Evolutionary conservation across 2,329 filamentous ascomycete genomes (phyloP).

Genomic region (Diaporthe sp.): DNA sequence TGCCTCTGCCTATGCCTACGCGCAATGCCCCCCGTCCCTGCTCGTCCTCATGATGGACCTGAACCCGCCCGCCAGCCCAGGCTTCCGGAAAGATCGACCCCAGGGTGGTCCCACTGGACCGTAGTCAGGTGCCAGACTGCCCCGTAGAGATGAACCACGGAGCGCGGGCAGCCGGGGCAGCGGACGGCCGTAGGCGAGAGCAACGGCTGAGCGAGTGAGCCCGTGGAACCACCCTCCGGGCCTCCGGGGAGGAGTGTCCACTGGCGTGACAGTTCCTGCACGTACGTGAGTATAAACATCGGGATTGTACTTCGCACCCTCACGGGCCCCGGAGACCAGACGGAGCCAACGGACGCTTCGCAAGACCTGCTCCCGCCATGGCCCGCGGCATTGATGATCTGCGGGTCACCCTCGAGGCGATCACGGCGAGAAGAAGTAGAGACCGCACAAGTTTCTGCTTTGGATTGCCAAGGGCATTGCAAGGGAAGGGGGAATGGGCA

Average conservation of each 20-base stretch:
- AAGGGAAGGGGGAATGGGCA: slow-evolving; percentile 7
- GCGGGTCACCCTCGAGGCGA: background rate
- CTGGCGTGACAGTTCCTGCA: too few relatives aligned
- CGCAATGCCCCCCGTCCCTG: background rate
- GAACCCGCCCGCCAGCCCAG: background rate
- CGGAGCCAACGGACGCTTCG: background rate
- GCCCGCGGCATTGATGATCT: slow-evolving; percentile 10
- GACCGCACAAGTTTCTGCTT: background rate
- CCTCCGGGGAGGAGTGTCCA: background rate
- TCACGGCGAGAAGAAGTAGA: background rate
- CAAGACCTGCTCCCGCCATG: background rate
- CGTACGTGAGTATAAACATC: too few relatives aligned
- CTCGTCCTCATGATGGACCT: background rate
- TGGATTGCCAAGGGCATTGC: slow-evolving; percentile 27
- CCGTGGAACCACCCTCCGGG: background rate
- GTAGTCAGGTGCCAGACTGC: background rate
- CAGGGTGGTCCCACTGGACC: background rate
- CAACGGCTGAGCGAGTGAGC: background rate
- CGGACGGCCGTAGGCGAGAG: background rate
- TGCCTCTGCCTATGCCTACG: background rate
- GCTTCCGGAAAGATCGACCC: slow-evolving; percentile 25
- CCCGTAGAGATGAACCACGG: slow-evolving; percentile 8
- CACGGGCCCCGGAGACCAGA: background rate
- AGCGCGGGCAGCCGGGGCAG: background rate
- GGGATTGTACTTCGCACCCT: background rate